Evolutionary conservation across 208 protist species (phyloP).

Genomic region (Acanthamoeba culbertsoni): DNA sequence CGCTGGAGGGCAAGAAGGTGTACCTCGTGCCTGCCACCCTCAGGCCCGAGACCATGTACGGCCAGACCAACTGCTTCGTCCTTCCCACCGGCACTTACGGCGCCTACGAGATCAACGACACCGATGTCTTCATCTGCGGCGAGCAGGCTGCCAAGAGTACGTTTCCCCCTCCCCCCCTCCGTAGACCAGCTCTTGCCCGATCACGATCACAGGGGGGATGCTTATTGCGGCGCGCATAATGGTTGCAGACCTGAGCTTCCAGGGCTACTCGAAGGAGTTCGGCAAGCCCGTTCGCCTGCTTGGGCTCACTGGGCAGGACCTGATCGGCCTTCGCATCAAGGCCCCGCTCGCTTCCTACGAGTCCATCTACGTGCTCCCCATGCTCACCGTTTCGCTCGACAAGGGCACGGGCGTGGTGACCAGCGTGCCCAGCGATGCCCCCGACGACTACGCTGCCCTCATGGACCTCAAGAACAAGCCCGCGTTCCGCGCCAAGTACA

Average conservation of each 20-base stretch:
- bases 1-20: constrained; percentile 83
- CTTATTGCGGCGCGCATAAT: neutral
- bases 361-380: constrained; percentile 96
- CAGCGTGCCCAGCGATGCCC: constrained; percentile 97
- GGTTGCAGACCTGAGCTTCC: constrained; percentile 91
- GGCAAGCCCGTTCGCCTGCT: constrained; percentile 89
- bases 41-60: constrained; percentile 99
- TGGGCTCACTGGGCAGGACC: constrained; percentile 89
- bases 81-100: constrained; percentile 95
- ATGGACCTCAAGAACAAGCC: constrained; percentile 93
- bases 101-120: constrained; percentile 90
- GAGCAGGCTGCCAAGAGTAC: constrained; percentile 93
- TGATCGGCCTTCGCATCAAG: constrained; percentile 94
- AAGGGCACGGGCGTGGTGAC: constrained; percentile 99
- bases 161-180: neutral
- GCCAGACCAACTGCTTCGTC: constrained; percentile 99
- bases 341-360: constrained; percentile 90
- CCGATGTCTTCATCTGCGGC: constrained; percentile 94
- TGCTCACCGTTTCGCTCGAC: constrained; percentile 95
- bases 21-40: constrained; percentile 98
- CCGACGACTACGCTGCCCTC: constrained; percentile 98
- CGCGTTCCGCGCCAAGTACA: constrained; percentile 92
- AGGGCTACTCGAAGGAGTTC: constrained; percentile 89
- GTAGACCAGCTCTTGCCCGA: neutral
- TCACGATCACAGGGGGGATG: neutral